Conservation (phyloP, 2,329 filamentous ascomycete species). For the Pezicula carpinea region DNA sequence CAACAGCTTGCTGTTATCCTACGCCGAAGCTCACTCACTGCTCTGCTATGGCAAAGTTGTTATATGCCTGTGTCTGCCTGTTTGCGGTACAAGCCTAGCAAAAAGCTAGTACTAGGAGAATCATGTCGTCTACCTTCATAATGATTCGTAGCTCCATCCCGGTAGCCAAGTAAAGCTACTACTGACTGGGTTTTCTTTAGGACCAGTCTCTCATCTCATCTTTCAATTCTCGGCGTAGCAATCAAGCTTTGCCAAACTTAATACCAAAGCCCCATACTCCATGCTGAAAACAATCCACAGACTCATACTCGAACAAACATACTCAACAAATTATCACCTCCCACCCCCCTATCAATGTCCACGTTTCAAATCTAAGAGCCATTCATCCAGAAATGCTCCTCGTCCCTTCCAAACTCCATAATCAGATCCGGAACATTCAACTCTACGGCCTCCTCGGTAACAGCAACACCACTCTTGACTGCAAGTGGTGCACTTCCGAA, state of each 20-base stretch:
- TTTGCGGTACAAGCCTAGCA: too few species aligned
- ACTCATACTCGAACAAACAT: too few species aligned
- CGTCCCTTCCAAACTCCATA: conserved; percentile 16
- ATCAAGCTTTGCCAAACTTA: too few species aligned
- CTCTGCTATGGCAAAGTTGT: too few species aligned
- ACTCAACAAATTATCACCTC: too few species aligned
- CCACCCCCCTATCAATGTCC: neutral
- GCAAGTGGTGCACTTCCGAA: conserved; percentile 38
- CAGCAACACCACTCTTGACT: conserved; percentile 47
- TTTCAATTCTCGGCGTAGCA: too few species aligned
- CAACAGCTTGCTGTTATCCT: neutral
- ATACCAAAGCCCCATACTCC: too few species aligned
- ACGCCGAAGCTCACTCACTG: too few species aligned
- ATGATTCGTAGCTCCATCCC: neutral
- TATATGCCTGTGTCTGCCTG: too few species aligned
- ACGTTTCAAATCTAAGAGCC: neutral
- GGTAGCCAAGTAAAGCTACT: neutral
- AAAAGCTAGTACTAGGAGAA: neutral
- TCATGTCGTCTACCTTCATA: neutral
- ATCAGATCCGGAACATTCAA: conserved; percentile 41
- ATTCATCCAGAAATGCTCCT: neutral
- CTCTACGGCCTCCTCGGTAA: conserved; percentile 52
- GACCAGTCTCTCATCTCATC: too few species aligned
- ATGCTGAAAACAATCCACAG: too few species aligned
- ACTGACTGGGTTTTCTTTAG: too few species aligned